Evolutionary conservation across 2,329 filamentous ascomycete species (phyloP).

Genomic region (Monilinia laxa): DNA sequence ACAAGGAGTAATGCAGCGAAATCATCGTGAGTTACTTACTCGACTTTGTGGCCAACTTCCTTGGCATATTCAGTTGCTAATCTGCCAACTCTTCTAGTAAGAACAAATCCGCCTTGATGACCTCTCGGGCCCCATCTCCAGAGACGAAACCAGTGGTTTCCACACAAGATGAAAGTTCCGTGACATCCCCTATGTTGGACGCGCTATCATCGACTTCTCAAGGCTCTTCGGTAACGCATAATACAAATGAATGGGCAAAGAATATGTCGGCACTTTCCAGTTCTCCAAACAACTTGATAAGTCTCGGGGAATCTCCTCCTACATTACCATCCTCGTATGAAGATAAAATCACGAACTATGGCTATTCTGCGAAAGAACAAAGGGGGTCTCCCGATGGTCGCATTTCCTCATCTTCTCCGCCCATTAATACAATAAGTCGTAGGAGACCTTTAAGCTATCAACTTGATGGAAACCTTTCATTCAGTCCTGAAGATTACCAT

Average conservation of each 20-base stretch:
- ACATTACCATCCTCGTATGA: slow-evolving; percentile 40
- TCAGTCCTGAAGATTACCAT: slow-evolving; percentile 50
- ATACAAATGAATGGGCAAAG: slow-evolving; percentile 48
- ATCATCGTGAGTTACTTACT: slow-evolving; percentile 35
- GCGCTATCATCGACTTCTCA: slow-evolving; percentile 38
- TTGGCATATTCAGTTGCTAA: slow-evolving; percentile 17
- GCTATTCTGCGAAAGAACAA: slow-evolving; percentile 39
- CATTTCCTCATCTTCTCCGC: slow-evolving; percentile 39
- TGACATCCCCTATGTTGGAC: slow-evolving; percentile 38
- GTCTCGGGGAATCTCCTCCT: slow-evolving; percentile 48
- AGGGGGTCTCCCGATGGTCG: slow-evolving; percentile 32
- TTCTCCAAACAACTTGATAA: slow-evolving; percentile 45
- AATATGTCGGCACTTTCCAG: slow-evolving; percentile 45
- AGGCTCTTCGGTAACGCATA: slow-evolving; percentile 34
- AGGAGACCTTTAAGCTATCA: slow-evolving; percentile 56
- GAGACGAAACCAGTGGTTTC: slow-evolving; percentile 34
- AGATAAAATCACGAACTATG: slow-evolving; percentile 35
- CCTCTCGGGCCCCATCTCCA: slow-evolving; percentile 31
- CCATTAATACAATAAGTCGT: slow-evolving; percentile 40
- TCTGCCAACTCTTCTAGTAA: slow-evolving; percentile 18
- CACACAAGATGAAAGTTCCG: slow-evolving; percentile 31
- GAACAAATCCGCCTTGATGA: slow-evolving; percentile 19
- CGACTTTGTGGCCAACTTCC: neutral
- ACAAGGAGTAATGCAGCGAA: slow-evolving; percentile 39
- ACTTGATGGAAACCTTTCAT: slow-evolving; percentile 34